Evolutionary conservation across 108 stramenopile species (phyloP).

Genomic region (Chaetoceros tenuissimus): DNA sequence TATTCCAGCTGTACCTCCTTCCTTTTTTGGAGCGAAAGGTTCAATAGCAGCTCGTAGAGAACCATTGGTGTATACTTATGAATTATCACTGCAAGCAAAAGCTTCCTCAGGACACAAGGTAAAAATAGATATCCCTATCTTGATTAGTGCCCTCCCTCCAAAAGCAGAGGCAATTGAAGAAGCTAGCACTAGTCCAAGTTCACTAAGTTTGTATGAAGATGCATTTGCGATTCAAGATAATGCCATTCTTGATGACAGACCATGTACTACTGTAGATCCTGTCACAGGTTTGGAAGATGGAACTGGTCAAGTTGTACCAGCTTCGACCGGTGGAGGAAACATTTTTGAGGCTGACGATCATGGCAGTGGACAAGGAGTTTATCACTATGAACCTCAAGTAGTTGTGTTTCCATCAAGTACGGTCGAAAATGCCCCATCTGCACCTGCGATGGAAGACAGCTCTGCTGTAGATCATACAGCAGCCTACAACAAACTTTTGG

Average conservation of each 20-base stretch:
- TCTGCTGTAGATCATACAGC: too few relatives aligned
- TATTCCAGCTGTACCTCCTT: conserved; percentile 10
- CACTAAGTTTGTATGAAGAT: not conserved
- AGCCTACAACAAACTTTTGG: not conserved
- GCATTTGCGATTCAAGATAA: not conserved
- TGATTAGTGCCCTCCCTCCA: conserved; percentile 1
- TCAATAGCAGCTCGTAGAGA: not conserved
- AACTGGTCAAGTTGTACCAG: not conserved
- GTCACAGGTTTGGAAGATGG: conserved; percentile 10
- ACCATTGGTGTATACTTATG: not conserved
- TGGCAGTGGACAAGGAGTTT: not conserved
- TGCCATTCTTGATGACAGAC: not conserved
- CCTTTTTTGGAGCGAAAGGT: conserved; percentile 7
- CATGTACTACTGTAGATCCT: not conserved
- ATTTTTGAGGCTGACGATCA: not conserved
- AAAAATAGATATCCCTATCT: conserved; percentile 1
- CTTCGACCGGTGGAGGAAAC: not conserved
- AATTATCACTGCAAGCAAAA: conserved; percentile 2
- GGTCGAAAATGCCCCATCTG: not conserved
- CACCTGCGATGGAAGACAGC: conserved; percentile 1
- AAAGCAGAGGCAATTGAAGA: not conserved
- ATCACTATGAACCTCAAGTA: not conserved
- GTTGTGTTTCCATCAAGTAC: conserved; percentile 1
- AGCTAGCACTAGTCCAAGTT: not conserved
- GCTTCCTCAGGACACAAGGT: not conserved